Base-by-base conservation (phyloP, 768 basidiomycete species). In the Rubroboletus pulcherrimus region DNA sequence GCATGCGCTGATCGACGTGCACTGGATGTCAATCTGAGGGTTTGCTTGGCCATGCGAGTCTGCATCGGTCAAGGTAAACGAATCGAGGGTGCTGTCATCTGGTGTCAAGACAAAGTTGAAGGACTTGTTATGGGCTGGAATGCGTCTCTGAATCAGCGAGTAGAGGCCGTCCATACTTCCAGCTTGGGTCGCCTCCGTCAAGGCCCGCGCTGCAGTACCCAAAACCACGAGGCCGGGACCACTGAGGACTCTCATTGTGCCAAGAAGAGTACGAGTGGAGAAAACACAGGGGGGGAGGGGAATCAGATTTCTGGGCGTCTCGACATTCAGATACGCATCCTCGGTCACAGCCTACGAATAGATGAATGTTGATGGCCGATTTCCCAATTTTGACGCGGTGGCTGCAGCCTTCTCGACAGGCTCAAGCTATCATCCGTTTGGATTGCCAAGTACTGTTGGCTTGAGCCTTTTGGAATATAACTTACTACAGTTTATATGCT, bases 1-100 rank as follows among this genome's bases (percentile, higher is more conserved):
- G 47, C 74, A 76, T 1, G 72, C 75, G 45, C 69, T 74, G 37
- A 73, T 49, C 10, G 73, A 71, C 0, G 68, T 73, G 51, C 74
- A 75, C 29, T 70, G 54, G 12, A 77, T 64, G 26, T 66, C 45
- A 42, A 77, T 65, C 5, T 44, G 44, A 2, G 56, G 4, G 15
- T 39, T 40, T 35, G 63, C 64, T 7, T 56, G 55, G 15, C 30
- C 49, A 3, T 57, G 37, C 29, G 43, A 2, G n/a, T 39, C 39
- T 2, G 52, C 55, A 40, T 75, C 73, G 53, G 68, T 66, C 54
- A 77, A 44, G 11, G 65, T 63, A 49, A 76, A 75, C 4, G 64
- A 59, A 57, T 76, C 75, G 24, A 57, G 21, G 12, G n/a, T 55
- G 17, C 19, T 35, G 37, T 62, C 60, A 14, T 60, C 46, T 2